Percentiles rank a stretch among this genome's conserved stretches.
These are phyloP conservation scores for Aureobasidium sp. DNA, from an alignment of 2,329 filamentous ascomycete genomes.

Conservation along the genomic window DNA sequence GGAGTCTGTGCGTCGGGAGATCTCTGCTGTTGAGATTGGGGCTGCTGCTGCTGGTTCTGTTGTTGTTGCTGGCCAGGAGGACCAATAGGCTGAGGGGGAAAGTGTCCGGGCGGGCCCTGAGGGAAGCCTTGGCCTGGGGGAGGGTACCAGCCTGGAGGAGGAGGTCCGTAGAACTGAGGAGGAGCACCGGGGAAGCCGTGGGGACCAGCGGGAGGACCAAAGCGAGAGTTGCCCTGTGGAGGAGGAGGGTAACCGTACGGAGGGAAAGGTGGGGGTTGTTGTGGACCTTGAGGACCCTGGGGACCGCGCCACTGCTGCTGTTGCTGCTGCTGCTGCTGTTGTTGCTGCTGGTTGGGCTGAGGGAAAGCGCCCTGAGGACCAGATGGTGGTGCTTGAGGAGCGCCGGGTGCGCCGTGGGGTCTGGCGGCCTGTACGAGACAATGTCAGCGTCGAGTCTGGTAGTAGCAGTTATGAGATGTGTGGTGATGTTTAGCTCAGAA, in stretches of 20 bases:
- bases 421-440: conserved; percentile 19
- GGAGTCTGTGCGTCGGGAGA: neutral
- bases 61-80: conserved; percentile 36
- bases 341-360: conserved; percentile 27
- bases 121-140: conserved; percentile 54
- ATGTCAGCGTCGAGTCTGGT: conserved; percentile 7
- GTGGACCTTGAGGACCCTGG: conserved; percentile 16
- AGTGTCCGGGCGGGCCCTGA: conserved; percentile 35
- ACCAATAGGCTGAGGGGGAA: conserved; percentile 38
- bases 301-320: conserved; percentile 27
- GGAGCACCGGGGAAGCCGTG: conserved; percentile 39
- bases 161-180: conserved; percentile 46
- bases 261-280: conserved; percentile 22
- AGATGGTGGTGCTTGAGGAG: neutral
- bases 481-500: conserved; percentile 60
- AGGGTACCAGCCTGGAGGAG: conserved; percentile 65
- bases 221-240: conserved; percentile 36
- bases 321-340: neutral
- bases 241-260: conserved; percentile 31
- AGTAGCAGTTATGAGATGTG: neutral
- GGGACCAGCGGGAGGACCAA: conserved; percentile 33
- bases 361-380: conserved; percentile 20
- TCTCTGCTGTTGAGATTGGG: conserved; percentile 15
- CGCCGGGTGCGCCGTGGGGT: conserved; percentile 13
- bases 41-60: neutral